Evolutionary conservation across 2,329 filamentous ascomycete genomes (phyloP).

Genomic region (Plenodomus biglobosus): DNA sequence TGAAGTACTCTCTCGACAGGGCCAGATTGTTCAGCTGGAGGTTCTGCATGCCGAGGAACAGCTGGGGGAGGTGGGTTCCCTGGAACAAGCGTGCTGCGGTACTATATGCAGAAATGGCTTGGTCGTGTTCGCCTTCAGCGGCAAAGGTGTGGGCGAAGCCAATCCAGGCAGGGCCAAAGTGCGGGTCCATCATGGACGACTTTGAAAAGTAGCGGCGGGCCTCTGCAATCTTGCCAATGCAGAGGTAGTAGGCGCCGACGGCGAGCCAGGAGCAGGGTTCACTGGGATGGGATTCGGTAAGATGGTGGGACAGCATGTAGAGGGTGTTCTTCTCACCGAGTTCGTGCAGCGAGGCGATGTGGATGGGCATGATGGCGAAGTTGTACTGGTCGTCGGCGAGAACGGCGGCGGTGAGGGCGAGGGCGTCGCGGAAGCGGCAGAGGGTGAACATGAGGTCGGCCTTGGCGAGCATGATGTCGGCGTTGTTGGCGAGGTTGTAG

Average conservation of each 20-base stretch:
- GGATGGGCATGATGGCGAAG: conserved; percentile 83
- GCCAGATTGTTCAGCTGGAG: conserved; percentile 93
- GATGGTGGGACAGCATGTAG: conserved; percentile 87
- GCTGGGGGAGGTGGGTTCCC: conserved; percentile 90
- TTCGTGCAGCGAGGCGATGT: conserved; percentile 88
- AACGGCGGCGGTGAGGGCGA: conserved; percentile 80
- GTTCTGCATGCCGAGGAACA: conserved; percentile 98
- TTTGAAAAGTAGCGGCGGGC: conserved; percentile 96
- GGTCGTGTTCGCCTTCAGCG: conserved; percentile 95
- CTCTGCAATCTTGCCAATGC: conserved; percentile 86
- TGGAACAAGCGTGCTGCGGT: conserved; percentile 94
- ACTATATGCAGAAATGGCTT: conserved; percentile 96
- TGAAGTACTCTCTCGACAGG: conserved; percentile 90
- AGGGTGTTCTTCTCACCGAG: conserved; percentile 83
- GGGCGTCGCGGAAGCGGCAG: conserved; percentile 85
- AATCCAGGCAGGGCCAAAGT: conserved; percentile 97
- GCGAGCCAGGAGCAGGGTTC: conserved; percentile 93
- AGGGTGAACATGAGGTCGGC: conserved; percentile 93
- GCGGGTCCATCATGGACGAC: conserved; percentile 93
- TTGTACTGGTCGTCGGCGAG: conserved; percentile 85
- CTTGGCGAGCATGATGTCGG: conserved; percentile 85
- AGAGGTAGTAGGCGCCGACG: conserved; percentile 91
- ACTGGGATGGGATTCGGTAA: conserved; percentile 87
- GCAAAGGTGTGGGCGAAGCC: conserved; percentile 98
- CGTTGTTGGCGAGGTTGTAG: conserved; percentile 82